Evolutionary conservation across 2,329 filamentous ascomycete species (phyloP).

Genomic region (Colletotrichum tropicale): DNA sequence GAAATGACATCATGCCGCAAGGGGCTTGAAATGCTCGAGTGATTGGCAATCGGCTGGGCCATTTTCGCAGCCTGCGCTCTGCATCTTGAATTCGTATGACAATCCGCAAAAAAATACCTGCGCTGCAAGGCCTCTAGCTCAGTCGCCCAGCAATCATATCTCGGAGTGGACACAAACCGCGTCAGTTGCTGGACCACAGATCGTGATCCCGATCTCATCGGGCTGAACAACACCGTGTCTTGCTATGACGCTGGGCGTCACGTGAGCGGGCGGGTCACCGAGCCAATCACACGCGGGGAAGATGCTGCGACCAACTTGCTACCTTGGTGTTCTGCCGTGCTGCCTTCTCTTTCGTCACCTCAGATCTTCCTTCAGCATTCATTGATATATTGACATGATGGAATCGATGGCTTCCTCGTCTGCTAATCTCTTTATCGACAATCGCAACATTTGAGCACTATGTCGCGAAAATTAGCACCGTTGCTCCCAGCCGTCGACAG

Average conservation of each 20-base stretch:
- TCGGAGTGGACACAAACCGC: not conserved
- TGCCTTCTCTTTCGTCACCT: not conserved
- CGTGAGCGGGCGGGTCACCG: slow-evolving; percentile 4
- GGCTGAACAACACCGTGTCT: not conserved
- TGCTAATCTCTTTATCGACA: not conserved
- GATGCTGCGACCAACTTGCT: not conserved
- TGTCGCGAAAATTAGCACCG: slow-evolving; percentile 4
- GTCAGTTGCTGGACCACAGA: not conserved
- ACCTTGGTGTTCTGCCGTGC: not conserved
- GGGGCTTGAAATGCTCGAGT: not conserved
- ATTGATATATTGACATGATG: not conserved
- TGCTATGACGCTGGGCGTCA: not conserved
- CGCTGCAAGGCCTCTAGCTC: not conserved
- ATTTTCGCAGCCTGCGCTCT: not conserved
- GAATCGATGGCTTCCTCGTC: too few species aligned
- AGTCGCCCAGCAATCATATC: not conserved
- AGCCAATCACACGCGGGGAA: not conserved
- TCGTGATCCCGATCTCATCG: not conserved
- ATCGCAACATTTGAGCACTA: not conserved
- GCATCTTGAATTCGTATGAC: not conserved
- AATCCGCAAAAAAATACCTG: not conserved
- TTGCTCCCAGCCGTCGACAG: not conserved
- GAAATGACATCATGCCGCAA: not conserved
- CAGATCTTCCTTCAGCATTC: not conserved
- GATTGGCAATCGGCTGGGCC: not conserved